Evolutionary conservation across 148 eudicot genomes (phyloP).

Genomic region (Arbutus unedo): DNA sequence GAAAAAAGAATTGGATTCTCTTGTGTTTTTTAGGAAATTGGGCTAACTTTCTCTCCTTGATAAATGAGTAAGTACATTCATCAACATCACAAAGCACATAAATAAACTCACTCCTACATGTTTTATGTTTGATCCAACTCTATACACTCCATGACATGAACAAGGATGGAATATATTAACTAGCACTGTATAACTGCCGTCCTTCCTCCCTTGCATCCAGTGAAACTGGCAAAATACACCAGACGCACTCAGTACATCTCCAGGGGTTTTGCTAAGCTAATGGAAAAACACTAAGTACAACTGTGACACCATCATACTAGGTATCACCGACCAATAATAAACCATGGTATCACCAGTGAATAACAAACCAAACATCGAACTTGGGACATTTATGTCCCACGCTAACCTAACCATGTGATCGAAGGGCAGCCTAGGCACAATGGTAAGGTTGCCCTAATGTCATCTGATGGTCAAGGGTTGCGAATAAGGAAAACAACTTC

Average conservation of each 20-base stretch:
- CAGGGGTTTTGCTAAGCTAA: background rate
- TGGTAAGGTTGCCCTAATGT: no score
- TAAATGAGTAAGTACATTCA: background rate
- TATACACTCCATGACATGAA: background rate
- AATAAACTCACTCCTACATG: background rate
- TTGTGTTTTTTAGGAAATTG: background rate
- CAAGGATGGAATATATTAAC: background rate
- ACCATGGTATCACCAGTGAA: background rate
- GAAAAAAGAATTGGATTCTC: background rate
- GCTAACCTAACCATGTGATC: background rate
- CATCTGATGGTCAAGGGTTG: no score
- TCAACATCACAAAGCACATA: background rate
- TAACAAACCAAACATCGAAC: background rate
- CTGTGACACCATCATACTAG: background rate
- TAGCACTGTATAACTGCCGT: no score
- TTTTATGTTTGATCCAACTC: background rate
- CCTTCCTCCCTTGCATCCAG: background rate
- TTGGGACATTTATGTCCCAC: background rate
- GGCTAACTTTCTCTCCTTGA: background rate
- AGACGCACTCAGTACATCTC: background rate
- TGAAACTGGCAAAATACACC: background rate
- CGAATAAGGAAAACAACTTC: no score
- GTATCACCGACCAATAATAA: background rate
- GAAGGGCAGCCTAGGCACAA: no score
- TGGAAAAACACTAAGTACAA: background rate